Base-by-base conservation (phyloP, 352 stramenopile species). In the Globisporangium splendens region DNA sequence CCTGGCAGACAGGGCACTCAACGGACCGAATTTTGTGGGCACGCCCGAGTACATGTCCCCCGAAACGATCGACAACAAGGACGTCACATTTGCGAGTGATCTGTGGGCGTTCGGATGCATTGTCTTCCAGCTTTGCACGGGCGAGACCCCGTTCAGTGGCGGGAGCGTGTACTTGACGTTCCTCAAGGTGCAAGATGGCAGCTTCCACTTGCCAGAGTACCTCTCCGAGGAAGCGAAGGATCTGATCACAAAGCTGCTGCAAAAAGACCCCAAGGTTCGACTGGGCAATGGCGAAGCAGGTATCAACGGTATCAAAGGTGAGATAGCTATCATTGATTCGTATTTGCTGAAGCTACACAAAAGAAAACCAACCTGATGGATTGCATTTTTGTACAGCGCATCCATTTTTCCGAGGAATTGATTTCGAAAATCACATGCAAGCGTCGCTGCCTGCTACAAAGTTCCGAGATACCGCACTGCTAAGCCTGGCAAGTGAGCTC, bases 31-130 rank as follows among this genome's bases (percentile, higher is more conserved):
- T 62, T 95, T 95, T 58, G 86, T 95, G n/a, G 86, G 86, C 14
- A 95, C 86, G 11, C 86, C 86, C 24, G 86, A 95, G 70, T 95
- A 95, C 62, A 95, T 95, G 86, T 64, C 86, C 5, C 86, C 86
- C 4, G 86, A 95, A 63, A 91, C 83, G 21, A 87, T 95, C 24
- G 77, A 91, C 59, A 93, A 93, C 61, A 87, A 93, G 53, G 60
- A 86, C 1, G 75, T 78, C 13, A 83, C 69, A 7, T 62, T 61
- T 21, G 76, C 77, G 31, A 85, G 69, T 33, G 86, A 95, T 47
- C 62, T 90, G 22, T 95, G 86, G 86, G 80, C 86, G 1, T 62
- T 95, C 15, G 86, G 86, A 0, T 93, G 83, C 65, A 89, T 95
- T 15, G 39, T 78, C 2, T 92, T 83, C 50, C 86, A 95, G 53